Evolutionary conservation across 1,284 basidiomycete species (phyloP).

Genomic region (Veloboletus limbatus): DNA sequence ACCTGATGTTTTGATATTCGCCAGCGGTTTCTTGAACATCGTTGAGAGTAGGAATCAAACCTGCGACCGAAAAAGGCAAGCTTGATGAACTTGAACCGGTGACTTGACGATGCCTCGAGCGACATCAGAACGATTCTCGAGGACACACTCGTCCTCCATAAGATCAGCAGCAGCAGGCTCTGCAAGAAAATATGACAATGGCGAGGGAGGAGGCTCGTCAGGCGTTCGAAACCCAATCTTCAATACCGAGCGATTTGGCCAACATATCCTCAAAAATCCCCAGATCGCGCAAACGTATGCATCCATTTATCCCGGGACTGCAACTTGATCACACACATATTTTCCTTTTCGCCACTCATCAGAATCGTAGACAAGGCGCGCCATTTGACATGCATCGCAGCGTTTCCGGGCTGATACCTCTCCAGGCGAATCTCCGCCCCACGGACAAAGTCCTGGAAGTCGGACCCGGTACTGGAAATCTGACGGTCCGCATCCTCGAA

Average conservation of each 20-base stretch:
- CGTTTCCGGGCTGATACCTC: constrained; percentile 1
- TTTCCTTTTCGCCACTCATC: constrained; percentile 6
- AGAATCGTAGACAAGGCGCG: constrained; percentile 79
- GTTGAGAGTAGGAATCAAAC: background rate
- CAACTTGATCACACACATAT: constrained; percentile 12
- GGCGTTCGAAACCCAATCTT: constrained; percentile 79
- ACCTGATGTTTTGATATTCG: constrained; percentile 65
- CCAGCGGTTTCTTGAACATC: constrained; percentile 77
- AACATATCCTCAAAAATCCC: constrained; percentile 97
- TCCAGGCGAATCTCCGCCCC: constrained; percentile 85
- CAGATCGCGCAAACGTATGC: constrained; percentile 84
- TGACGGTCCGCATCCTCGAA: constrained; percentile 93
- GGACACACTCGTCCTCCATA: constrained; percentile 72
- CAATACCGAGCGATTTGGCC: constrained; percentile 92
- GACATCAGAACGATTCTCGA: constrained; percentile 78
- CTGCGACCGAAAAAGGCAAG: constrained; percentile 16
- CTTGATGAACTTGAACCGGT: no score
- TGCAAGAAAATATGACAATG: constrained; percentile 37
- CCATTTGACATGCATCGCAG: background rate
- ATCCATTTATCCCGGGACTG: constrained; percentile 6
- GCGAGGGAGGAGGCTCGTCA: constrained; percentile 41
- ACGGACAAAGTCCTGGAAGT: constrained; percentile 98
- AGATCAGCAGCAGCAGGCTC: constrained; percentile 43
- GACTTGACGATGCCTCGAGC: constrained; percentile 93
- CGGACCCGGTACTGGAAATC: constrained; percentile 97